Evolutionary conservation across 352 stramenopile genomes (phyloP).

Genomic region (Phytophthora sp.): DNA sequence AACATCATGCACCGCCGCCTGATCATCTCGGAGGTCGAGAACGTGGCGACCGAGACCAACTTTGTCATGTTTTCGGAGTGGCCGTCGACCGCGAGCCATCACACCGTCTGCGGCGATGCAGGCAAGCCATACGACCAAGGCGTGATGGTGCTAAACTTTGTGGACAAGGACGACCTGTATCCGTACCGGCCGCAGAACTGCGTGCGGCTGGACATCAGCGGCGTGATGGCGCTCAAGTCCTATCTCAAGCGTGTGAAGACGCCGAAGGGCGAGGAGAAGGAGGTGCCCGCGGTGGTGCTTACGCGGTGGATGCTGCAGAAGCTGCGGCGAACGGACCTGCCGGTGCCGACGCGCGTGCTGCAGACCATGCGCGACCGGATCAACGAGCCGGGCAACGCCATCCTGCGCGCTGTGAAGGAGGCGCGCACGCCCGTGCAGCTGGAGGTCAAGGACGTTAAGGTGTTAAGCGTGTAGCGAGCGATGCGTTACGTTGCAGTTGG

Average conservation of each 20-base stretch:
- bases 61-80: conserved; percentile 48
- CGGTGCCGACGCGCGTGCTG: conserved; percentile 29
- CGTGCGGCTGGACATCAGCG: conserved; percentile 40
- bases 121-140: conserved; percentile 24
- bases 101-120: conserved; percentile 4
- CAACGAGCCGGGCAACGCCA: conserved; percentile 35
- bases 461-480: conserved; percentile 17
- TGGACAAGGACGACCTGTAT: conserved; percentile 46
- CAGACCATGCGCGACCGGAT: conserved; percentile 40
- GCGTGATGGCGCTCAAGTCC: conserved; percentile 37
- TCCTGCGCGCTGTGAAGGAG: conserved; percentile 31
- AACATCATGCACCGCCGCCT: conserved; percentile 46
- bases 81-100: neutral
- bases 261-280: conserved; percentile 19
- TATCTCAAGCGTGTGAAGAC: conserved; percentile 30
- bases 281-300: conserved; percentile 34
- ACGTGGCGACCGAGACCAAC: conserved; percentile 44
- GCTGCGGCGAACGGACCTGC: conserved; percentile 26
- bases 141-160: conserved; percentile 41
- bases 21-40: conserved; percentile 38
- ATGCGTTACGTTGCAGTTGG: neutral
- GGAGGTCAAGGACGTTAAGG: conserved; percentile 19
- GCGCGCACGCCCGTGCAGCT: conserved; percentile 15
- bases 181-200: conserved; percentile 33
- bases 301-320: conserved; percentile 36